Base-by-base conservation (phyloP, 2,329 filamentous ascomycete genomes). In the Aspergillus neotritici region DNA sequence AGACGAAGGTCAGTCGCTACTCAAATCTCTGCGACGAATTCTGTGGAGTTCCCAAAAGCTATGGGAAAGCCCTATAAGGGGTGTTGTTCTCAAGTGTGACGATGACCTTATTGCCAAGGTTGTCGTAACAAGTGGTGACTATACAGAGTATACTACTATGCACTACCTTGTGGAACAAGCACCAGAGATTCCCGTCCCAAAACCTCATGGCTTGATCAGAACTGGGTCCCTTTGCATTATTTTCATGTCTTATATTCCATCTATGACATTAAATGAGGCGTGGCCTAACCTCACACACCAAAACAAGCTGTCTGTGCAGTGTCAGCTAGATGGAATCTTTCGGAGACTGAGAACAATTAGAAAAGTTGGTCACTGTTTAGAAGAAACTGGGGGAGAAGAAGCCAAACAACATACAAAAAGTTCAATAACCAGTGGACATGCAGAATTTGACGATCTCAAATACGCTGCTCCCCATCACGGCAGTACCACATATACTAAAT, bases 221-320 rank as follows among this genome's bases (percentile, higher is more conserved):
- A 46, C 57, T 4, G 55, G 52, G 1, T 49, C 44, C 10, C 53
- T 53, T 45, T 44, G 49, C n/a, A 52, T 56, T 9, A 54, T 58
- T 29, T 60, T 61, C 32, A 62, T 62, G 56, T 50, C 56, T 10
- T 58, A 55, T 33, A 51, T 61, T 38, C 50, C 48, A 31, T 51
- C 29, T 11, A 53, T 44, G 16, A 58, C 52, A 6, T 44, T 61
- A 37, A 36, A 40, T 6, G 2, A 59, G 42, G 50, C 41, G 37
- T 63, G 55, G 58, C 45, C 53, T 3, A 39, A 8, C n/a, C 36
- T 62, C 11, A 43, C 49, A 3, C 47, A 52, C 25, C 39, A 57
- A 15, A 44, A 46, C 2, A 63, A 49, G 28, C 10, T 44, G 30
- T 55, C 50, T 1, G 49, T 59, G 37, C 51, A 55, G 38, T 11